Percentiles rank a stretch among this genome's conserved stretches.
phyloP scores from a whole-genome alignment of 371 early-diverging fungal genomes.

The Mortierella sp. region DNA sequence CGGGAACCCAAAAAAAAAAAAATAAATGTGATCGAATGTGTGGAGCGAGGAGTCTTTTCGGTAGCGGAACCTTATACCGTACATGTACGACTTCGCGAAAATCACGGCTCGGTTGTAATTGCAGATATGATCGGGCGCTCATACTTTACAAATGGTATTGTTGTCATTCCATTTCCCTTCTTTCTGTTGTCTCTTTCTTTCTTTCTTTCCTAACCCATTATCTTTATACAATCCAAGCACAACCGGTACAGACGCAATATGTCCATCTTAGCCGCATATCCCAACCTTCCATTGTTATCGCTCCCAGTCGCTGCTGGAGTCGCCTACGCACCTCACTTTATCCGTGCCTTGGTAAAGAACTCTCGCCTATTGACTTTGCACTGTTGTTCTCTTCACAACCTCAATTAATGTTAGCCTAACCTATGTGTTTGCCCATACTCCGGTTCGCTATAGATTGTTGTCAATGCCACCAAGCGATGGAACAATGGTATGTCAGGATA shows the following conservation, averaged over 20 bases:
- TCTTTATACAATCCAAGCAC: not conserved
- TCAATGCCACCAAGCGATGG: slow-evolving; percentile 51
- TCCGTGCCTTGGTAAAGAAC: slow-evolving; percentile 33
- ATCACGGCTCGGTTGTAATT: too few species aligned
- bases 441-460: slow-evolving; percentile 29
- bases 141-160: not conserved
- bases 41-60: too few species aligned
- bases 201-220: slow-evolving; percentile 6
- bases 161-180: not conserved
- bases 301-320: slow-evolving; percentile 48
- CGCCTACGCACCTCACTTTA: slow-evolving; percentile 56
- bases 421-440: not conserved
- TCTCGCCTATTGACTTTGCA: not conserved
- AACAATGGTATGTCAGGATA: slow-evolving; percentile 42
- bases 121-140: not conserved
- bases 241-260: slow-evolving; percentile 8
- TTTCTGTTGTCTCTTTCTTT: not conserved
- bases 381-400: not conserved
- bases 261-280: slow-evolving; percentile 30
- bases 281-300: slow-evolving; percentile 45
- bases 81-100: too few species aligned
- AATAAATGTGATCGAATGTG: too few species aligned
- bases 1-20: too few species aligned
- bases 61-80: too few species aligned
- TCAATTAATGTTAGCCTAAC: not conserved